Evolutionary conservation across 2,329 filamentous ascomycete genomes (phyloP), one percentile per base, ranked within the genome.

Genomic region (Coccinonectria pachysandricola): DNA sequence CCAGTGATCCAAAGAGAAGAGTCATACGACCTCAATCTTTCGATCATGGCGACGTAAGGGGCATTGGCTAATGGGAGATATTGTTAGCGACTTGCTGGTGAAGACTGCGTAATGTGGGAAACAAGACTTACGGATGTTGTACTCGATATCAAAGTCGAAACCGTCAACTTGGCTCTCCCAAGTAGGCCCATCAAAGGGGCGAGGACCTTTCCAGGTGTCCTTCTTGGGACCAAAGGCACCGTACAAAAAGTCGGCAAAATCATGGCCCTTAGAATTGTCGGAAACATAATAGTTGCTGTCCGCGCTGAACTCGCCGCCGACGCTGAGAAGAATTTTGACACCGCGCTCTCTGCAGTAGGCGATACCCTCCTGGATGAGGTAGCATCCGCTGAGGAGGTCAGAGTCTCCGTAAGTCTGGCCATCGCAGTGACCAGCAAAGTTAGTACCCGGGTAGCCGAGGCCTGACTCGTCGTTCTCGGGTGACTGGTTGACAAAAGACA

Each of bases 131-230:
- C 55, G 36, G 15, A 52, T 39, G 3, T 36, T 26, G 11, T 39
- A 32, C 40, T 62, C 57, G 8, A 63, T 47, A 27, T 62, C 58
- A 35, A 63, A 53, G 32, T 61, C 57, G 30, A 60, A 63, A 19
- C 60, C 60, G 30, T 63, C 56, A 23, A 62, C 40, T 35, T 42
- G 33, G 7, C 12, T 26, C 21, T 45, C 43, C 11, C 44, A 33
- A 8, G 37, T 41, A 5, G 28, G 24, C 21, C 32, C 43, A 24
- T 59, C 59, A 21, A 63, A 60, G 4, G 58, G 59, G 23, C 59
- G 53, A 20, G 59, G 53, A 2, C 53, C 46, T 3, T 30, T 32
- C 40, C 46, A 58, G 10, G 13, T 19, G 2, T 39, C 6, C n/a
- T 51, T 21, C 21, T 50, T 49, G 5, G 57, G 56, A 15, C 58